phyloP scores from a whole-genome alignment of 257 asterid genomes.

The Leptodermis oblonga region DNA sequence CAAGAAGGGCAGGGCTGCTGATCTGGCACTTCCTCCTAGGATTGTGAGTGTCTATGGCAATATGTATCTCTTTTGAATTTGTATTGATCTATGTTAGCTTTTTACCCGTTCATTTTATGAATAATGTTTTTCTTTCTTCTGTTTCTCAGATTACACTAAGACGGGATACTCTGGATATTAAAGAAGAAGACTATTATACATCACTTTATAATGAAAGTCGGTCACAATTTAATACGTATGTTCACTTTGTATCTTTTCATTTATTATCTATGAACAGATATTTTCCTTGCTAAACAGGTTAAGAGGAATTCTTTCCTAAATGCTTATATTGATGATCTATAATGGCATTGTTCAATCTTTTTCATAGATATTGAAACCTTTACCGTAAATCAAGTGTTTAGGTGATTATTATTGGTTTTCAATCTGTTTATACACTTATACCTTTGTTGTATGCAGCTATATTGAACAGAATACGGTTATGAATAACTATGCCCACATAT shows the following conservation, averaged over 20 bases:
- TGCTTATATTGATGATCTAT: not conserved
- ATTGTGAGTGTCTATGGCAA: constrained; percentile 49
- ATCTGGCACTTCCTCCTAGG: constrained; percentile 92
- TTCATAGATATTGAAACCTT: not conserved
- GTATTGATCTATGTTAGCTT: constrained; percentile 13
- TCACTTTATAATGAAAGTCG: constrained; percentile 84
- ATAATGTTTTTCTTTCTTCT: not conserved
- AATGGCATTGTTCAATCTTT: not conserved
- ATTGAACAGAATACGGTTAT: constrained; percentile 62
- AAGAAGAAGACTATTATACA: constrained; percentile 86
- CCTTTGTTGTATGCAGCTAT: constrained; percentile 47
- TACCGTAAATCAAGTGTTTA: not conserved
- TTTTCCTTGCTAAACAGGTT: not conserved
- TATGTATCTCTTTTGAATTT: constrained; percentile 4
- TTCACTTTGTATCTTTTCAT: constrained; percentile 17
- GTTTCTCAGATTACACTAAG: constrained; percentile 62
- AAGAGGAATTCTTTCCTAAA: not conserved
- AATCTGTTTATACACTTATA: not conserved
- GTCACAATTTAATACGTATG: constrained; percentile 89
- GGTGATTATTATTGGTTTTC: not conserved
- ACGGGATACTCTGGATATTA: constrained; percentile 72
- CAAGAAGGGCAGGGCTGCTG: constrained; percentile 97
- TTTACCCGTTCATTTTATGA: not conserved
- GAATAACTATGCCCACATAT: constrained; percentile 94
- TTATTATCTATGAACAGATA: not conserved